Evolutionary conservation across 768 basidiomycete species (phyloP).

Genomic region (Boletus vinaceobasis): DNA sequence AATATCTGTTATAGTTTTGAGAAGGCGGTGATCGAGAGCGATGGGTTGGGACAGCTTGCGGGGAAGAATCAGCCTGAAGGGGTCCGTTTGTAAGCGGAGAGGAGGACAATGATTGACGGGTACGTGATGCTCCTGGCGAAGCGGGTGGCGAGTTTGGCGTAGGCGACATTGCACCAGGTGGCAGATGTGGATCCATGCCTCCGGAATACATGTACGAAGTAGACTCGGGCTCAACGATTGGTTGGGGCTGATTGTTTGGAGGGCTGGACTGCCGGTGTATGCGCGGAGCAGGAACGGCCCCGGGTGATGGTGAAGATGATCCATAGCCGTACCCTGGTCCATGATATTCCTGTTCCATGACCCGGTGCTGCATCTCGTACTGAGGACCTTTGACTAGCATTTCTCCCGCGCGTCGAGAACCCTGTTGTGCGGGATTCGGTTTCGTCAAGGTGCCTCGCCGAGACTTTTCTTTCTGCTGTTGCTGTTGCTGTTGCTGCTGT

Average conservation of each 20-base stretch:
- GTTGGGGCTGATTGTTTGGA: constrained; percentile 27
- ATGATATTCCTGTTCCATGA: constrained; percentile 86
- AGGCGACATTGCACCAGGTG: constrained; percentile 60
- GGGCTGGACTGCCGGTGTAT: constrained; percentile 27
- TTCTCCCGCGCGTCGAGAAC: constrained; percentile 68
- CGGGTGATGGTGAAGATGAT: constrained; percentile 24
- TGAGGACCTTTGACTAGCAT: constrained; percentile 85
- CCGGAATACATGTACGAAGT: constrained; percentile 21
- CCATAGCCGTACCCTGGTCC: constrained; percentile 32
- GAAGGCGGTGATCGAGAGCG: constrained; percentile 58
- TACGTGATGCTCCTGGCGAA: constrained; percentile 24
- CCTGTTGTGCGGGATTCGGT: constrained; percentile 43
- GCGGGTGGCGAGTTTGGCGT: constrained; percentile 16
- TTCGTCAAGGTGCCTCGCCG: constrained; percentile 66
- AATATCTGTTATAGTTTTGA: constrained; percentile 36
- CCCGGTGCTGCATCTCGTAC: constrained; percentile 92
- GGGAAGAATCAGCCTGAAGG: constrained; percentile 16
- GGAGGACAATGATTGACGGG: constrained; percentile 31
- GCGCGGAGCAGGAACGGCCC: constrained; percentile 17
- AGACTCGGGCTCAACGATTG: constrained; percentile 30
- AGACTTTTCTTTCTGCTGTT: constrained; percentile 39
- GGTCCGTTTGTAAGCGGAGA: constrained; percentile 30
- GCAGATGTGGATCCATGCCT: constrained; percentile 40
- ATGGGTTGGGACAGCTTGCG: constrained; percentile 31
- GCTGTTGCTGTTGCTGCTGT: constrained; percentile 17